Percentiles rank a stretch among this genome's conserved stretches.
Evolutionary conservation across 108 stramenopile genomes (phyloP).

Genomic region (Bacterosira constricta): DNA sequence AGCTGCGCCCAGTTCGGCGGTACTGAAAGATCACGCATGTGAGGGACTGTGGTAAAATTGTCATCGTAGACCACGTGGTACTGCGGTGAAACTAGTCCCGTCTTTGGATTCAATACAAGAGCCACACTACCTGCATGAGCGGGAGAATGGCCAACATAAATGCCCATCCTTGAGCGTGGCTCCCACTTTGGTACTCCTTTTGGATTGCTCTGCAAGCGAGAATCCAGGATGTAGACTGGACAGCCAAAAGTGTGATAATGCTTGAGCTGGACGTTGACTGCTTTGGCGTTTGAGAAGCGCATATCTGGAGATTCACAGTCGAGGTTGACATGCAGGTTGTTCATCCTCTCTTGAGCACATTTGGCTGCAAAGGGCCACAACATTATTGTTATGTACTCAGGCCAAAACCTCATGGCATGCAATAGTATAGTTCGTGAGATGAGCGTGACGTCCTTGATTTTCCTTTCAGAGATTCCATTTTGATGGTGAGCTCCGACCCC

Average conservation of each 20-base stretch:
- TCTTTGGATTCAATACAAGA: conserved; percentile 35
- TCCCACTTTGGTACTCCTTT: conserved; percentile 26
- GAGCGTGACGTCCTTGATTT: conserved; percentile 26
- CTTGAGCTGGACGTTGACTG: background rate
- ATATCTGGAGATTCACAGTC: conserved; percentile 1
- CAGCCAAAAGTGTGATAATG: conserved; percentile 17
- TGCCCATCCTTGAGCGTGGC: conserved; percentile 17
- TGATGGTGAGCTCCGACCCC: conserved; percentile 36
- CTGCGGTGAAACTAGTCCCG: conserved; percentile 37
- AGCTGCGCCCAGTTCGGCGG: conserved; percentile 25
- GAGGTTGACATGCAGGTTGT: conserved; percentile 1
- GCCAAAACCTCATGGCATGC: conserved; percentile 14
- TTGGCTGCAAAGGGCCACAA: conserved; percentile 30
- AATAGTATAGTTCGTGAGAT: conserved; percentile 4
- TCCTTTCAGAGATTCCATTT: conserved; percentile 24
- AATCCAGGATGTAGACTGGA: conserved; percentile 19
- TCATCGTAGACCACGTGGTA: conserved; percentile 31
- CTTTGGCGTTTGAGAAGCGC: background rate
- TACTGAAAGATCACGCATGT: conserved; percentile 2
- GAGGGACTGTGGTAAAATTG: conserved; percentile 24
- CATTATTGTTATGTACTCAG: background rate
- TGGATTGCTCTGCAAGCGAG: conserved; percentile 5
- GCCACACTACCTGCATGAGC: conserved; percentile 36
- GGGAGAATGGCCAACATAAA: conserved; percentile 39
- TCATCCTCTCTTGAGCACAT: background rate